Conservation (phyloP, 2,329 filamentous ascomycete species). For the Alternaria atra region DNA sequence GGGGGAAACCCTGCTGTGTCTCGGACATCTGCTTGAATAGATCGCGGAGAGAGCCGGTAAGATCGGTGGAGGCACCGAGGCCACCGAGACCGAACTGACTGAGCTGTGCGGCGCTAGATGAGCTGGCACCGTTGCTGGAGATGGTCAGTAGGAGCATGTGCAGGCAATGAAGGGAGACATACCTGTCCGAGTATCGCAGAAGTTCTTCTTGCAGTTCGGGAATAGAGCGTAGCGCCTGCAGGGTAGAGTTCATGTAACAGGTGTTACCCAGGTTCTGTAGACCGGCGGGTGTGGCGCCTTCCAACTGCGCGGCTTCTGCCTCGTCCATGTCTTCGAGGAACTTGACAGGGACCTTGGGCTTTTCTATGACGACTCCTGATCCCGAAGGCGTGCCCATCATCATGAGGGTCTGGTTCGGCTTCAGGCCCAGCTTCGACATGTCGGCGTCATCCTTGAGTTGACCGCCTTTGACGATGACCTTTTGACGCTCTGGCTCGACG, state of each 20-base stretch:
- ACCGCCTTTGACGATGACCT: constrained; percentile 91
- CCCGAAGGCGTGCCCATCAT: constrained; percentile 92
- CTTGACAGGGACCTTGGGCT: constrained; percentile 80
- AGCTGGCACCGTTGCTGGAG: constrained; percentile 39
- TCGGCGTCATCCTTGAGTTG: constrained; percentile 96
- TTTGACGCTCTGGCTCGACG: constrained; percentile 95
- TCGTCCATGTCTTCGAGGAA: constrained; percentile 99
- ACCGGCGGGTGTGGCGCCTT: constrained; percentile 86
- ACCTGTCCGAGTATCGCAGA: constrained; percentile 64
- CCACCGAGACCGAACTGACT: constrained; percentile 66
- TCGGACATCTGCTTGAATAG: constrained; percentile 90
- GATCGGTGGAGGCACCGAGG: constrained; percentile 69
- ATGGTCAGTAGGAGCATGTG: constrained; percentile 20
- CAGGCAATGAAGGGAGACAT: constrained; percentile 5
- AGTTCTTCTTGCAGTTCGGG: constrained; percentile 89
- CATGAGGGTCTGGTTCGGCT: constrained; percentile 87
- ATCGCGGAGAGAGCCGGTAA: constrained; percentile 79
- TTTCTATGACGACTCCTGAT: constrained; percentile 68
- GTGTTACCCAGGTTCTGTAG: constrained; percentile 95
- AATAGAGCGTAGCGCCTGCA: constrained; percentile 89
- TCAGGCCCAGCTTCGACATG: constrained; percentile 83
- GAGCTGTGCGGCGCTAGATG: constrained; percentile 45
- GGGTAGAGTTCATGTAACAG: constrained; percentile 96
- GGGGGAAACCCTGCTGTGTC: constrained; percentile 87
- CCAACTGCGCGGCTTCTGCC: constrained; percentile 83